Base-by-base conservation (phyloP, 306 rosid genomes). In the Lotus japonicus region DNA sequence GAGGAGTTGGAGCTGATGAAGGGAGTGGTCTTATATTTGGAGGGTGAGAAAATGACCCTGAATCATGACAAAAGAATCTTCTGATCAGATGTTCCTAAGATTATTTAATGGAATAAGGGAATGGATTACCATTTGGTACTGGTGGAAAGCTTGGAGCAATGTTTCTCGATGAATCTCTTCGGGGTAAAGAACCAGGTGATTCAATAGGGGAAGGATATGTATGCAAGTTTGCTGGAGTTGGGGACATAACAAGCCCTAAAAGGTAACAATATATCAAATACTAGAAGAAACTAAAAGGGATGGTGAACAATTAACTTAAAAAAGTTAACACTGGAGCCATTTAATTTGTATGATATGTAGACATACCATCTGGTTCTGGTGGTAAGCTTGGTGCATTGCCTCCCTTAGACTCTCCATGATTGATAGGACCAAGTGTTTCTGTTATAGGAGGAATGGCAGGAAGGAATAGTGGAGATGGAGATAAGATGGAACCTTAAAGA, bases 21-120 rank as follows among this genome's bases (percentile, higher is more conserved):
- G 74, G 61, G 72, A 84, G 76, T 17, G 74, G 86, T 62, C 58
- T 49, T 71, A 79, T 58, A 23, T 55, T 41, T 15, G 74, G 77
- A 36, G 83, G 84, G 46, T 52, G 83, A 39, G 53, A 46, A 69
- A 82, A 57, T 15, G 84, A 72, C 65, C 82, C 90, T 89, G 79
- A 46, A 81, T 71, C 64, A 70, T 68, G 71, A 26, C 79, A 73
- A 42, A 57, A 6, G 2, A 65, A 43, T 28, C 26, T 26, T 50
- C 65, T 58, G 5, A 45, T 67, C 51, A 45, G 46, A 33, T 64
- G 61, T 57, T 16, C 68, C 41, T 7, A 61, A 51, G 39, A 71
- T 23, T 8, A 64, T 36, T 43, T 63, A 31, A 51, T 55, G 52
- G 19, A 55, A 76, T 36, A 73, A 52, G 50, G 51, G 61, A 42